Evolutionary conservation across 805 yeast species (phyloP), one percentile per base, ranked within the genome.

Genomic region (Wickerhamomyces pijperi): DNA sequence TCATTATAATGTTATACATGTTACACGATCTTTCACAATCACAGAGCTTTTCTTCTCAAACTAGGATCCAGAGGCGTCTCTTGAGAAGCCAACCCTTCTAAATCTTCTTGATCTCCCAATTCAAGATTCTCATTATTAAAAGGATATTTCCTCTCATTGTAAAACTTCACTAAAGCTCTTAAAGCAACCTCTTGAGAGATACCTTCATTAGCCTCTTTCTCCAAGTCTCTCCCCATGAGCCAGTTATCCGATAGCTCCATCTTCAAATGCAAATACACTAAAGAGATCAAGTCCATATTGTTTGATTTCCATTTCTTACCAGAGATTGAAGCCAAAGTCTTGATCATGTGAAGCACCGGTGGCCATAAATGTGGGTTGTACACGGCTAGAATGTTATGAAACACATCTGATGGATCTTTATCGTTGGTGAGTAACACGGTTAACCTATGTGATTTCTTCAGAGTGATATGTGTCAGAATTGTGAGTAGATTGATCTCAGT

Each of bases 301-400:
- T 78, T 74, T 13, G 87, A 74, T 49, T 87, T 78, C 98, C 98
- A 90, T 58, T 88, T 87, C 43, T 92, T 77, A 16, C 96, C 96
- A 51, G 85, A 88, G 60, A 81, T 85, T 0, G 97, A 95, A 2
- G 87, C 78, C 37, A 87, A 69, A 45, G 82, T 78, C 55, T 84
- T 87, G 43, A 88, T 64, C 1, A 83, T 70, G 51, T 78, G 78
- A 49, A 88, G 63, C 3, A 83, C 76, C 1, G 94, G 88, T 37
- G 65, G 65, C 60, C 82, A 78, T 19, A 86, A 57, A 9, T 70
- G 69, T 19, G 63, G 54, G 50, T 83, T 85, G 53, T 76, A 79
- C 34, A 86, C 67, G 4, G 72, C 62, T 36, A 72, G 61, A 5
- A 83, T 58, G 48, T 73, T 68, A 46, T 82, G 72, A 42, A 82